These are phyloP conservation scores for Solanum gandarillasii DNA, from an alignment of 257 asterid species.

Conservation along the genomic window DNA sequence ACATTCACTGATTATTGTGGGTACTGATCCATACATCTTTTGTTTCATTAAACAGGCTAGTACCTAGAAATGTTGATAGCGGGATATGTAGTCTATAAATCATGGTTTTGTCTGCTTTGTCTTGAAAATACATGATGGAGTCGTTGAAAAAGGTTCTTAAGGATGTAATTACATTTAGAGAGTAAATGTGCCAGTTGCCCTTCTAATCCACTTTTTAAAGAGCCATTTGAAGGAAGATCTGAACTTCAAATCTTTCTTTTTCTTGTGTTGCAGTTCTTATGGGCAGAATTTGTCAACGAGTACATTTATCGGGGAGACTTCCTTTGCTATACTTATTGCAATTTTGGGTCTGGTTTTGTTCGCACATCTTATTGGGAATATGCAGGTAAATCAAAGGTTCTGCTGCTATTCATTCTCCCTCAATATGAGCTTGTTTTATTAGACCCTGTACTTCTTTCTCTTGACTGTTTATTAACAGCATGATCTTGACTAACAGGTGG, in stretches of 20 bases:
- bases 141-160: not conserved
- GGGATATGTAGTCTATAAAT: not conserved
- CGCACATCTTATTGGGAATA: slow-evolving; percentile 91
- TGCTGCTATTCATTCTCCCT: not conserved
- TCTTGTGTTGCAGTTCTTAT: slow-evolving; percentile 50
- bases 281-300: slow-evolving; percentile 88
- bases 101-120: not conserved
- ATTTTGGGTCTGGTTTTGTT: slow-evolving; percentile 77
- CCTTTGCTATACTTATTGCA: slow-evolving; percentile 83
- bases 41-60: not conserved
- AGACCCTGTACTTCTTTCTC: not conserved
- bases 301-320: slow-evolving; percentile 76
- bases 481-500: not conserved
- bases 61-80: not conserved
- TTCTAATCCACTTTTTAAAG: not conserved
- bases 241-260: not conserved
- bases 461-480: not conserved
- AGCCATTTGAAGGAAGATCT: not conserved
- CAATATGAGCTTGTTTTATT: not conserved
- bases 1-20: not conserved
- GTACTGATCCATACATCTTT: not conserved
- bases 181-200: not conserved
- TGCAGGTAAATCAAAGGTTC: slow-evolving; percentile 52
- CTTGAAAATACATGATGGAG: not conserved
- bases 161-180: not conserved